Conservation (phyloP, 768 basidiomycete genomes). For the Tricholoma hemisulphureum region DNA sequence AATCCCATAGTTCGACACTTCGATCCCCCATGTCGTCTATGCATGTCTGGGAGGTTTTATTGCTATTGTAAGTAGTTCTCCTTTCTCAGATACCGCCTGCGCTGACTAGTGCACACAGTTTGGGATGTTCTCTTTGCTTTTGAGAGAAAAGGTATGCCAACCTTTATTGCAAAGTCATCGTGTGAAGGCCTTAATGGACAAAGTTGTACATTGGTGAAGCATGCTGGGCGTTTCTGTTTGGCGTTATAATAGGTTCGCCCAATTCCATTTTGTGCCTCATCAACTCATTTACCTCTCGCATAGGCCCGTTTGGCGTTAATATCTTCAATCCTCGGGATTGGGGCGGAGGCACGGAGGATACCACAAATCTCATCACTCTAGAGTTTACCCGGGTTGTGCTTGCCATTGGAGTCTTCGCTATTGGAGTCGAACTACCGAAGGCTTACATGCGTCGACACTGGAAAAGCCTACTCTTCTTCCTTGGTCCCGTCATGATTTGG, state of each 20-base stretch:
- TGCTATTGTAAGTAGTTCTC: constrained; percentile 56
- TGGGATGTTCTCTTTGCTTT: constrained; percentile 91
- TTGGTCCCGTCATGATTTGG: constrained; percentile 83
- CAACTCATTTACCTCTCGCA: not conserved
- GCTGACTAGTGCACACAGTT: constrained; percentile 48
- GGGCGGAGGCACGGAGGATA: constrained; percentile 48
- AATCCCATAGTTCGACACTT: constrained; percentile 52
- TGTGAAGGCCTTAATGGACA: constrained; percentile 2
- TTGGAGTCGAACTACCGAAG: constrained; percentile 96
- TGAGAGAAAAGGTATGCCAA: constrained; percentile 75
- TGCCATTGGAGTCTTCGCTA: constrained; percentile 95
- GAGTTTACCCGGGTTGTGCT: constrained; percentile 92
- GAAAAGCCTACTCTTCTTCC: constrained; percentile 82
- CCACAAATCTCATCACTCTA: constrained; percentile 76
- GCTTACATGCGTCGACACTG: constrained; percentile 94
- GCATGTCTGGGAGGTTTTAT: constrained; percentile 80
- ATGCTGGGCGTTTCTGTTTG: constrained; percentile 91
- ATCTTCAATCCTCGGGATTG: constrained; percentile 82
- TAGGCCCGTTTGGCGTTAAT: constrained; percentile 80
- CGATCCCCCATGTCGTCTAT: constrained; percentile 73
- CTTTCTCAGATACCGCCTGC: not conserved
- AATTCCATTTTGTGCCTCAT: not conserved
- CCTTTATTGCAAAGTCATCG: not conserved
- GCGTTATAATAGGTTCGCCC: constrained; percentile 77
- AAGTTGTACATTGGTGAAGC: constrained; percentile 95